These are phyloP conservation scores for Citropsis articulata DNA, from an alignment of 345 rosid genomes.

Conservation along the genomic window DNA sequence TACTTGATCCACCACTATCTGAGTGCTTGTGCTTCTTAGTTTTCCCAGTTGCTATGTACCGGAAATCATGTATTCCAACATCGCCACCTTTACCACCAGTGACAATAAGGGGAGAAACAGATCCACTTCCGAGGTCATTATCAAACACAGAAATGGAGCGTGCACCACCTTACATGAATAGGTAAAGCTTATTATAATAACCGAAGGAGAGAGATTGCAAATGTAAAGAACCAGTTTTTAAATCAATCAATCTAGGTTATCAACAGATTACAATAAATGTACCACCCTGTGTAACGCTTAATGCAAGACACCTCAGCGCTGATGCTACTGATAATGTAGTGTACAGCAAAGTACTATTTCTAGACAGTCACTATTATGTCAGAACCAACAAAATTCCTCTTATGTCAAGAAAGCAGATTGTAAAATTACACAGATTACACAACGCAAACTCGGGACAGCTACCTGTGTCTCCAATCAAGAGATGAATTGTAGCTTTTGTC, in stretches of 20 bases:
- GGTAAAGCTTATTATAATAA: constrained; percentile 6
- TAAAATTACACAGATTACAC: neutral
- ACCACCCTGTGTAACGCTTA: neutral
- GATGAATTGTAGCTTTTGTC: neutral
- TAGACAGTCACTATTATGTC: neutral
- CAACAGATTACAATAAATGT: neutral
- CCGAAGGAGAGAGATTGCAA: neutral
- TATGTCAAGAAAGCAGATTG: neutral
- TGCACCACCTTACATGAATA: constrained; percentile 65
- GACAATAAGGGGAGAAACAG: constrained; percentile 83
- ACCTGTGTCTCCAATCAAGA: neutral
- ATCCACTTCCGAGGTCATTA: constrained; percentile 84
- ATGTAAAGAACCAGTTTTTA: constrained; percentile 4
- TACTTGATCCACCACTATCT: constrained; percentile 35
- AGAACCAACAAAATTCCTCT: neutral
- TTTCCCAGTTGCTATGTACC: constrained; percentile 84
- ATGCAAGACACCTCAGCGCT: neutral
- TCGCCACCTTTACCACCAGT: constrained; percentile 94
- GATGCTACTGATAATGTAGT: neutral
- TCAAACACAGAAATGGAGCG: constrained; percentile 87
- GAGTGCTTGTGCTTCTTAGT: constrained; percentile 56
- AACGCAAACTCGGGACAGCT: neutral
- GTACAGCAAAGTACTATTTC: neutral
- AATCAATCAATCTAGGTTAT: constrained; percentile 3
- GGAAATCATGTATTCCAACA: constrained; percentile 89